These are phyloP conservation scores for Cytospora mali DNA, from an alignment of 2,329 filamentous ascomycete genomes.

Conservation along the genomic window DNA sequence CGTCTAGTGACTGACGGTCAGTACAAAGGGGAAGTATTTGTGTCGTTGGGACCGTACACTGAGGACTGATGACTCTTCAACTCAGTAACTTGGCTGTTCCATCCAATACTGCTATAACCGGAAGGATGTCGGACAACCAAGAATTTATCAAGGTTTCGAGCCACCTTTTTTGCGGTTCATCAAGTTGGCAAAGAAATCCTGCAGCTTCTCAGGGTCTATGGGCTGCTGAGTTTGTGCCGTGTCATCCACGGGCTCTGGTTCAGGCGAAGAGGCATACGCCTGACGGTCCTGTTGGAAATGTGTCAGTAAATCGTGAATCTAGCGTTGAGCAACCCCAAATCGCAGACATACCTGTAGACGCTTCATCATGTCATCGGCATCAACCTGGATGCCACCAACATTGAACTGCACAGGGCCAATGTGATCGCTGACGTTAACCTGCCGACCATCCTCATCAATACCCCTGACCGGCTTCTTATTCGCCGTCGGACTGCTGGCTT, in stretches of 20 bases:
- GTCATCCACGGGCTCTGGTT: conserved; percentile 44
- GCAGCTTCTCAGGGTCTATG: conserved; percentile 59
- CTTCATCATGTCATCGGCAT: conserved; percentile 91
- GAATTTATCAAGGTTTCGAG: not conserved
- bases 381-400: conserved; percentile 95
- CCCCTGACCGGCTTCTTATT: conserved; percentile 45
- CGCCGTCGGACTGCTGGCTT: conserved; percentile 49
- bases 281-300: conserved; percentile 57
- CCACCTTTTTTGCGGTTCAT: conserved; percentile 58
- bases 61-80: not conserved
- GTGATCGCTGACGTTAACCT: conserved; percentile 68
- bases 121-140: not conserved
- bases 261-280: conserved; percentile 51
- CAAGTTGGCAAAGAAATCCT: conserved; percentile 61
- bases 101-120: not conserved
- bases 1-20: not conserved
- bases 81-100: not conserved
- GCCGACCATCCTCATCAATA: conserved; percentile 39
- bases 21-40: not conserved
- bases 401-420: conserved; percentile 97
- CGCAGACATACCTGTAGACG: conserved; percentile 71
- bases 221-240: conserved; percentile 37
- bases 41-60: not conserved
- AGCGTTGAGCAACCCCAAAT: not conserved
- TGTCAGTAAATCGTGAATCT: not conserved